phyloP scores from a whole-genome alignment of 306 rosid genomes.

The Vicia sativa region DNA sequence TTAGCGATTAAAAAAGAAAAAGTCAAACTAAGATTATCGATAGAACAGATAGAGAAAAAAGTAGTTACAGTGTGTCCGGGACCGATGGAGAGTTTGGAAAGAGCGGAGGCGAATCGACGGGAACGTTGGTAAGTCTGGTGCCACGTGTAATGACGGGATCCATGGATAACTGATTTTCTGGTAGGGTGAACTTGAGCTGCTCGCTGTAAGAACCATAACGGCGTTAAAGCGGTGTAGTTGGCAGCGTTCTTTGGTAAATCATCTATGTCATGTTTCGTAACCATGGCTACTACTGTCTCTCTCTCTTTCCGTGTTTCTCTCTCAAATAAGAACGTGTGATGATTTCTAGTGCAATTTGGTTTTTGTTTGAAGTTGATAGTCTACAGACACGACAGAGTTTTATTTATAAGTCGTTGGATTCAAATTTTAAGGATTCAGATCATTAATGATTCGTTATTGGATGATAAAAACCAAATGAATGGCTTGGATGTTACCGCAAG shows the following conservation, averaged over 20 bases:
- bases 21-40: too few species aligned
- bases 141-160: conserved; percentile 83
- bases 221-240: conserved; percentile 83
- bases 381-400: too few species aligned
- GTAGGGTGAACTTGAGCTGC: conserved; percentile 80
- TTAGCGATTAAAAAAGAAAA: background rate
- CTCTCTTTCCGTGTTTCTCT: too few species aligned
- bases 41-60: background rate
- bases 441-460: too few species aligned
- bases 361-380: too few species aligned
- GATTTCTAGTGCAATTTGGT: too few species aligned
- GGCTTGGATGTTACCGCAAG: too few species aligned
- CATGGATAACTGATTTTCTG: conserved; percentile 71
- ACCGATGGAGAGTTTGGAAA: conserved; percentile 63
- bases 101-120: conserved; percentile 85
- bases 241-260: conserved; percentile 85
- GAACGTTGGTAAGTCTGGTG: conserved; percentile 78
- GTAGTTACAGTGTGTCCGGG: conserved; percentile 66
- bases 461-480: too few species aligned
- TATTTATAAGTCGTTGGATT: too few species aligned
- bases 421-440: too few species aligned
- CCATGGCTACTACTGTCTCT: background rate
- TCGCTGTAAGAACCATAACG: conserved; percentile 85
- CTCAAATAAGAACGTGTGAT: too few species aligned
- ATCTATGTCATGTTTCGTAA: conserved; percentile 60